phyloP scores from a whole-genome alignment of 805 yeast genomes.

The Sugiyamaella americana region DNA sequence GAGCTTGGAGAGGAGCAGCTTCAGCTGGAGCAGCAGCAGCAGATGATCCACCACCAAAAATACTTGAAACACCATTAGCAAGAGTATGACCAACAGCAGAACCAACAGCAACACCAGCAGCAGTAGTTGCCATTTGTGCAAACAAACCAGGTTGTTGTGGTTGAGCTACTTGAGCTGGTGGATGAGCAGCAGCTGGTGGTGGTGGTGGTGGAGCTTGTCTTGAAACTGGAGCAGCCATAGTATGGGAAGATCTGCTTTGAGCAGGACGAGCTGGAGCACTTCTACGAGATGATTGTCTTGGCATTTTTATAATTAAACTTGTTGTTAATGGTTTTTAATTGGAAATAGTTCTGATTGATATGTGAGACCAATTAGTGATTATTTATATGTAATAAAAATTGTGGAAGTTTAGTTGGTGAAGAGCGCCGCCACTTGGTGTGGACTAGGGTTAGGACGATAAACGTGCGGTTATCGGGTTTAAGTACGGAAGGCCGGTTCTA shows the following conservation, averaged over 20 bases:
- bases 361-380: no score
- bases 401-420: no score
- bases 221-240: slow-evolving; percentile 48
- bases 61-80: slow-evolving; percentile 86
- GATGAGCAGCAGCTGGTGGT: slow-evolving; percentile 34
- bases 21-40: slow-evolving; percentile 46
- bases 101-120: slow-evolving; percentile 99
- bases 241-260: slow-evolving; percentile 24
- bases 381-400: no score
- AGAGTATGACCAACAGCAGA: slow-evolving; percentile 94
- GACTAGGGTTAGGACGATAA: no score
- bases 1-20: slow-evolving; percentile 37
- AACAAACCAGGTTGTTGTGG: slow-evolving; percentile 71
- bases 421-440: no score
- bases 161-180: slow-evolving; percentile 46
- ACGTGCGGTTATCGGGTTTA: no score
- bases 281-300: slow-evolving; percentile 19
- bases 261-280: slow-evolving; percentile 18
- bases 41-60: slow-evolving; percentile 77
- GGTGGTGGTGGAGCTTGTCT: slow-evolving; percentile 40
- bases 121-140: slow-evolving; percentile 97
- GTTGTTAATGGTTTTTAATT: slow-evolving; percentile 3
- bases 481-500: no score
- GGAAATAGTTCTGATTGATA: neutral
- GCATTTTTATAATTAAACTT: no score